Conservation (phyloP, 768 basidiomycete genomes). For the Macrocybe gigantea region DNA sequence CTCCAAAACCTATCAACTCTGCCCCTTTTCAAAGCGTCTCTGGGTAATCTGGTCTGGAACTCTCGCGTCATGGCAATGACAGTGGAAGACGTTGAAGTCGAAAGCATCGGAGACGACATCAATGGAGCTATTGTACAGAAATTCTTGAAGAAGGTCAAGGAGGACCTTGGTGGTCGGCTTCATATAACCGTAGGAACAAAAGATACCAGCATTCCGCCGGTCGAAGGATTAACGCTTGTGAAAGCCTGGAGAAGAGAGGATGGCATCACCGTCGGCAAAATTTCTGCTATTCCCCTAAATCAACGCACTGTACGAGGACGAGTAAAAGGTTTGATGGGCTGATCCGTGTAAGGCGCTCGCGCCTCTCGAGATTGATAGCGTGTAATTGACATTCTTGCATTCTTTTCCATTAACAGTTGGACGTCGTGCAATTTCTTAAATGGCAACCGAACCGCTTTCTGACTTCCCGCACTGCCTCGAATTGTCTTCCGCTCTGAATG, state of each 20-base stretch:
- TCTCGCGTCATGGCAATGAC: conserved; percentile 75
- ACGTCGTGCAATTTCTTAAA: too few relatives aligned
- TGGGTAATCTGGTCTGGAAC: conserved; percentile 70
- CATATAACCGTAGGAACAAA: conserved; percentile 88
- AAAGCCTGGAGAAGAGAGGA: conserved; percentile 40
- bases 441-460: too few relatives aligned
- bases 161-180: conserved; percentile 42
- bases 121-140: conserved; percentile 25
- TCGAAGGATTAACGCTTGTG: conserved; percentile 70
- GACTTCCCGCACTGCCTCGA: too few relatives aligned
- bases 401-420: too few relatives aligned
- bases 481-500: too few relatives aligned
- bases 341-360: too few relatives aligned
- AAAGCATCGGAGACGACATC: conserved; percentile 14
- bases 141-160: conserved; percentile 43
- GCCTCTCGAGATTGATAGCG: too few relatives aligned
- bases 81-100: conserved; percentile 49
- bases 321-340: conserved; percentile 11
- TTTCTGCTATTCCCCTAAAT: conserved; percentile 8
- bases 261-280: conserved; percentile 8
- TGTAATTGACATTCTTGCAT: too few relatives aligned
- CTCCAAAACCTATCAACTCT: conserved; percentile 32
- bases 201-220: conserved; percentile 41
- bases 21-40: conserved; percentile 54
- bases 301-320: conserved; percentile 11